A percentile compares a stretch with the other conserved stretches of the same genome.
phyloP scores from a whole-genome alignment of 2,329 filamentous ascomycete genomes.

The Didymella pinodella region DNA sequence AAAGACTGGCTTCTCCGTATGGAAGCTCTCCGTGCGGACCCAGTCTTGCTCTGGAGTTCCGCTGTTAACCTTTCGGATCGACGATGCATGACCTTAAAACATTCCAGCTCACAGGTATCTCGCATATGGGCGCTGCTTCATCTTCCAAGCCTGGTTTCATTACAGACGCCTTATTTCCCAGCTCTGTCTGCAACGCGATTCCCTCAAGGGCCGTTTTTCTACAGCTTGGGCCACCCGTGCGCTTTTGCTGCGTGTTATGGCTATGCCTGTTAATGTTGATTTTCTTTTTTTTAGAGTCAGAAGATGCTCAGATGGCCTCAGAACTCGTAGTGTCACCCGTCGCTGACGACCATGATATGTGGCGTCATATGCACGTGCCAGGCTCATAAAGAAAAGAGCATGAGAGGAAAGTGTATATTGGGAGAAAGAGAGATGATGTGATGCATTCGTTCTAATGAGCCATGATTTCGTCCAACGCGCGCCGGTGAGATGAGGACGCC shows the following conservation, averaged over 20 bases:
- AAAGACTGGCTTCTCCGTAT: too few relatives aligned
- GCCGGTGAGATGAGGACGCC: slow-evolving; percentile 1
- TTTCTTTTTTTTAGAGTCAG: neutral
- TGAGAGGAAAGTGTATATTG: neutral
- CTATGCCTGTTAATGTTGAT: neutral
- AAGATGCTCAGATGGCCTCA: too few relatives aligned
- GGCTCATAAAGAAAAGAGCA: neutral
- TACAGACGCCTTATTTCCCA: too few relatives aligned
- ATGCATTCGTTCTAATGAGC: slow-evolving; percentile 8
- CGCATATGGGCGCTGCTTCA: too few relatives aligned
- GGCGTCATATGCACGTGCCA: neutral
- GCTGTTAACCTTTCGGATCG: too few relatives aligned
- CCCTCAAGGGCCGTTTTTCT: too few relatives aligned
- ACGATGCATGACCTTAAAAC: too few relatives aligned
- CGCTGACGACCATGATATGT: neutral
- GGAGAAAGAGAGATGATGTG: neutral
- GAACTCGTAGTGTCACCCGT: neutral
- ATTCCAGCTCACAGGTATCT: too few relatives aligned
- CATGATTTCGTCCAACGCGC: neutral
- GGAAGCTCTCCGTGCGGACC: too few relatives aligned
- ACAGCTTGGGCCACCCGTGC: neutral
- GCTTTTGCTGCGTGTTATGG: neutral
- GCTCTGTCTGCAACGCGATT: too few relatives aligned
- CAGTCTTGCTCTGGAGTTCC: too few relatives aligned
- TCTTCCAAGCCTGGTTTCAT: too few relatives aligned